phyloP scores from a whole-genome alignment of 208 protist genomes.

The Trypanosoma avium region DNA sequence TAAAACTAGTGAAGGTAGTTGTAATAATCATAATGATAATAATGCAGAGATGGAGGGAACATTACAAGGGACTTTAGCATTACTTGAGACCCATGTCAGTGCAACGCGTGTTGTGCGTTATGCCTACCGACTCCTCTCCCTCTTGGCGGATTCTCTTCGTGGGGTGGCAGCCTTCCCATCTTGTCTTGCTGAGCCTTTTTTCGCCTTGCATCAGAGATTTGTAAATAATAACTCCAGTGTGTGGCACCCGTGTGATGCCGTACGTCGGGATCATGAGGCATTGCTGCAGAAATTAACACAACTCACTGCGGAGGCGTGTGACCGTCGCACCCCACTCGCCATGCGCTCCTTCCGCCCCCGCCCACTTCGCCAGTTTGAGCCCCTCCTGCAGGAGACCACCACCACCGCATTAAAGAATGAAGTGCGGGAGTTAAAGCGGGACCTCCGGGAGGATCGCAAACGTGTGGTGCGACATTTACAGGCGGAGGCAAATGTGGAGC shows the following conservation, averaged over 20 bases:
- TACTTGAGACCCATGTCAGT: conserved; percentile 37
- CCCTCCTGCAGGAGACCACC: conserved; percentile 59
- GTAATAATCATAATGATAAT: neutral
- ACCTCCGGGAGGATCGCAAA: conserved; percentile 85
- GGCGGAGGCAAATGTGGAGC: conserved; percentile 77
- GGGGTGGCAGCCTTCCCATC: conserved; percentile 51
- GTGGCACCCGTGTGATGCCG: conserved; percentile 36
- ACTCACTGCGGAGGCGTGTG: conserved; percentile 23
- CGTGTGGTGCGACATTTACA: conserved; percentile 77
- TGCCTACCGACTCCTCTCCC: conserved; percentile 62
- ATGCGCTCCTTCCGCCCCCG: conserved; percentile 87
- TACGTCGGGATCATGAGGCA: conserved; percentile 50
- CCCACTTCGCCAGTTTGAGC: conserved; percentile 83
- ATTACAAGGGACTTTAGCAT: conserved; percentile 26
- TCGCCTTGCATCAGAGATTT: conserved; percentile 42
- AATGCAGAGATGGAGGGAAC: conserved; percentile 7
- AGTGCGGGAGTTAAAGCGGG: conserved; percentile 62
- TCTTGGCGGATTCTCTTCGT: conserved; percentile 46
- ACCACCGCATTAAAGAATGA: conserved; percentile 58
- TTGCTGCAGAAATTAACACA: conserved; percentile 34
- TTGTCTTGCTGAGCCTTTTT: conserved; percentile 50
- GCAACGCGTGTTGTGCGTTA: conserved; percentile 43
- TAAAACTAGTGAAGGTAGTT: neutral
- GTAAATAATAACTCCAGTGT: conserved; percentile 1
- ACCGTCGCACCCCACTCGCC: conserved; percentile 64